Base-by-base conservation (phyloP, 495 filamentous ascomycete genomes). In the Daldinia decipiens region DNA sequence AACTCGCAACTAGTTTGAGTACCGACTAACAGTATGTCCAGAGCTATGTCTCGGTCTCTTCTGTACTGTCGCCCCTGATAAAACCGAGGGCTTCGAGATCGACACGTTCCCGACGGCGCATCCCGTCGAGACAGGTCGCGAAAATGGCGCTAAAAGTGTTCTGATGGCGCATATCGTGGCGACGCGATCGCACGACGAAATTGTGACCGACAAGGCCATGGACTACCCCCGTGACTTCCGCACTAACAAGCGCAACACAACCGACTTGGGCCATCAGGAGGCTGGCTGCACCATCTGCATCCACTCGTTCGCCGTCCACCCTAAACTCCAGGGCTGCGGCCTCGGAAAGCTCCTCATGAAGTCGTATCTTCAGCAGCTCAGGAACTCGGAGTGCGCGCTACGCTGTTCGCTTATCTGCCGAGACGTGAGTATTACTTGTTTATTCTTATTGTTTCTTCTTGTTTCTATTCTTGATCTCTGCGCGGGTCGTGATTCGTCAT, bases 121-220 rank as follows among this genome's bases (percentile, higher is more conserved):
- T 24, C 74, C 76, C 6, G 84, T 87, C 4, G 84, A 85, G 71
- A 85, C 82, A 2, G 74, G 80, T 56, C 82, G 84, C 29, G 52
- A 71, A 31, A 70, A 85, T 56, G 81, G 82, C 21, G 83, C 84
- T 40, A 85, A 86, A 60, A 83, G 82, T 59, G 83, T 91, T 24
- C 84, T 98, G n/a, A 82, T 97, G 32, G 95, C 88, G 57, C 93
- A 97, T 79, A 84, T 95, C 71, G 84, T 97, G 61, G 87, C 92
- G 17, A 94, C 93, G 19, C 89, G 89, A 68, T 89, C 87, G 12
- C 79, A 81, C 51, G 81, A 83, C 58, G 75, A 79, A 1, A 72
- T 84, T 21, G 88, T 97, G 65, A 93, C 88, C 6, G 95, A 97
- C 74, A 83, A 79, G 1, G 87, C 90, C 61, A 97, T 97, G 94